Evolutionary conservation across 352 stramenopile genomes (phyloP), one percentile per base, ranked within the genome.

Genomic region (Phytophthora megakarya): DNA sequence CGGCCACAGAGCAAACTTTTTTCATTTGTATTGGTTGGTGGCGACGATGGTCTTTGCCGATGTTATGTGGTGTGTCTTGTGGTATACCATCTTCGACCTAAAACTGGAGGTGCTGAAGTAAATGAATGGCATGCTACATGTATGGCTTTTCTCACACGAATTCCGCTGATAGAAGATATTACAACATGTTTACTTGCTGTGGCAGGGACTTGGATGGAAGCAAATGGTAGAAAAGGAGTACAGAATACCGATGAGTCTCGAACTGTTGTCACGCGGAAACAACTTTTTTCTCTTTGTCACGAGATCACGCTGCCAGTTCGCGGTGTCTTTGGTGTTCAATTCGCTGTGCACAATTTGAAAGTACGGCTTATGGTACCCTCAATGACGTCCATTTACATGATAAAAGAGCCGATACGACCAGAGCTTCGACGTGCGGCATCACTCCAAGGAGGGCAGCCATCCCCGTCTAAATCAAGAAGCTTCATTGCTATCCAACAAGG

Each of bases 1-100:
- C 62, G 81, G 12, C 87, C 87, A 0, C 56, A 57, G 16, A 81
- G 74, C 16, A 86, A 85, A 42, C 11, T 89, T 3, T 94, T 93
- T 62, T 92, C 85, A 15, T 96, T 94, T 42, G 77, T 93, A 0
- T 64, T 96, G 12, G 81, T 93, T 5, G 85, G 87, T 49, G 85
- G 85, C 16, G 42, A 78, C n/a, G 87, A 96, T 40, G 85, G 85
- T 13, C 44, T 92, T 15, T 90, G 67, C 28, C 60, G 82, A 5
- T 92, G 74, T 54, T 93, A 92, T 60, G 84, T 76, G 0, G 70
- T 92, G 2, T 93, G 81, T 56, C 40, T 92, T 30, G 78, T 89
- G 50, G 67, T 92, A 21, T 93, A 92, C 22, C 80, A 93, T 61
- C 80, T 65, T 39, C 35, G 57, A 32, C 12, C 8, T 2, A 61